A percentile compares a stretch with the other conserved stretches of the same genome.
phyloP scores from a whole-genome alignment of 2,329 filamentous ascomycete genomes.

The Fusarium coicis region DNA sequence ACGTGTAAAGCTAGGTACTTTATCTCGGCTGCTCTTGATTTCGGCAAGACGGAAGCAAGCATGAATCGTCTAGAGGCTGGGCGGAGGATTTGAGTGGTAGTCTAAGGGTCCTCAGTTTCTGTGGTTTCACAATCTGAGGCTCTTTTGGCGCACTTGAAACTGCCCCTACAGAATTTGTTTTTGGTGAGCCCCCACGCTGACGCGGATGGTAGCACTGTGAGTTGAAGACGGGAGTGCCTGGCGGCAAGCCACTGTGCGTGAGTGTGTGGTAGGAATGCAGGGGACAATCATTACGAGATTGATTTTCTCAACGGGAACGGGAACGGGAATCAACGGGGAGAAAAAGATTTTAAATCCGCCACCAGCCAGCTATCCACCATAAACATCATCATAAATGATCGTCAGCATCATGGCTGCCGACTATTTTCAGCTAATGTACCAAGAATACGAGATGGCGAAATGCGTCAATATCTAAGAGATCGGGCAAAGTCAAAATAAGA shows the following conservation, averaged over 20 bases:
- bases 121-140: constrained; percentile 36
- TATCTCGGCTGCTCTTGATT: background rate
- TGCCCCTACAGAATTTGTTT: background rate
- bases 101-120: constrained; percentile 5
- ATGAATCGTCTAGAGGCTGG: constrained; percentile 5
- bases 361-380: background rate
- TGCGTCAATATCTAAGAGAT: constrained; percentile 4
- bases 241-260: constrained; percentile 14
- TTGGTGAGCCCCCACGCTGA: constrained; percentile 23
- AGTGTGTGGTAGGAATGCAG: constrained; percentile 34
- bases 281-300: constrained; percentile 16
- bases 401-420: constrained; percentile 2
- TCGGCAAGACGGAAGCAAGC: constrained; percentile 9
- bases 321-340: constrained; percentile 2
- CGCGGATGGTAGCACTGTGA: constrained; percentile 6
- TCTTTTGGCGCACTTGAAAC: constrained; percentile 18
- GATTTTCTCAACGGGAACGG: constrained; percentile 5
- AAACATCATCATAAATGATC: constrained; percentile 6
- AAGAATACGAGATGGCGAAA: constrained; percentile 22
- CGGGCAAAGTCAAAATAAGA: constrained; percentile 1
- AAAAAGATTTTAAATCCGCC: constrained; percentile 10
- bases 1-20: background rate
- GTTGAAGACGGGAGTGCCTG: constrained; percentile 31
- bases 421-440: background rate
- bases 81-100: background rate